Conservation (phyloP, 129 eudicot genomes). For the Dittrichia graveolens region DNA sequence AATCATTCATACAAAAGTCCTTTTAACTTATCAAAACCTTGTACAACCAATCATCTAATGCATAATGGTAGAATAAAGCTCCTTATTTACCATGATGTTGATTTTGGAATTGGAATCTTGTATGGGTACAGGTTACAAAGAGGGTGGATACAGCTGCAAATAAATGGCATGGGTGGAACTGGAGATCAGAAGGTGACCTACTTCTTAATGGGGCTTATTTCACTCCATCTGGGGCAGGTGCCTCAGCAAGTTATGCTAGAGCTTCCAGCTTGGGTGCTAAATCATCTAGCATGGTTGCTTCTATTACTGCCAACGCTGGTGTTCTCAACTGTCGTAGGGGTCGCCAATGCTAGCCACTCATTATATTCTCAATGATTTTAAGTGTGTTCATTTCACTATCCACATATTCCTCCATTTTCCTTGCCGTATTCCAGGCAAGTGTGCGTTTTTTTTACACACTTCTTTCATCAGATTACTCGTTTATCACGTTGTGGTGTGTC, state of each 20-base stretch:
- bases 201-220: slow-evolving; percentile 86
- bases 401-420: slow-evolving; percentile 30
- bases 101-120: not conserved
- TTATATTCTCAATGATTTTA: slow-evolving; percentile 4
- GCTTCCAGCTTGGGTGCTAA: slow-evolving; percentile 91
- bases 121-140: slow-evolving; percentile 64
- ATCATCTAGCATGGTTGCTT: slow-evolving; percentile 71
- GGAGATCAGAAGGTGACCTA: slow-evolving; percentile 92
- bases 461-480: slow-evolving; percentile 7
- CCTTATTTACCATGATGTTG: not conserved
- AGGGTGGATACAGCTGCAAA: slow-evolving; percentile 53
- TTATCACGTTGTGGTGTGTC: slow-evolving; percentile 28
- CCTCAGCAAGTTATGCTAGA: slow-evolving; percentile 77
- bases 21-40: no score
- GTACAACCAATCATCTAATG: no score
- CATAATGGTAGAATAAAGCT: not conserved
- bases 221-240: slow-evolving; percentile 84
- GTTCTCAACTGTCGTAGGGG: slow-evolving; percentile 75
- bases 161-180: slow-evolving; percentile 87
- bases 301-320: slow-evolving; percentile 75
- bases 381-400: slow-evolving; percentile 27
- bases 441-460: slow-evolving; percentile 43
- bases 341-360: slow-evolving; percentile 54
- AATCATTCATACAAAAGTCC: no score
- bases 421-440: slow-evolving; percentile 46